A percentile compares a stretch with the other conserved stretches of the same genome.
These are phyloP conservation scores for Metschnikowia koreensis DNA, from an alignment of 805 yeast species.

Conservation along the genomic window DNA sequence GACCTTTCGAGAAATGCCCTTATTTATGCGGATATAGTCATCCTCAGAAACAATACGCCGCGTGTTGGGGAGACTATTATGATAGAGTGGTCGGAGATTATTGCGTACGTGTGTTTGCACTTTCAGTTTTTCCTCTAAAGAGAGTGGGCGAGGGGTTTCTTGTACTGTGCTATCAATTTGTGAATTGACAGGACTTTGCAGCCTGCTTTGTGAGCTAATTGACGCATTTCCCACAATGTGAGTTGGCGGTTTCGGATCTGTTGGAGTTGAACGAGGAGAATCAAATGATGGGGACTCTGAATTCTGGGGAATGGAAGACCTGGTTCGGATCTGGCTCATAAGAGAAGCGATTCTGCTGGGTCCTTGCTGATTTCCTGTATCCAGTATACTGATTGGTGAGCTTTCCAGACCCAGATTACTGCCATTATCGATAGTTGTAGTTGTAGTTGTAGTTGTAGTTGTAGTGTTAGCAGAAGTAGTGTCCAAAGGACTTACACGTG, in stretches of 20 bases:
- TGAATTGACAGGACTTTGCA: background rate
- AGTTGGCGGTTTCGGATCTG: background rate
- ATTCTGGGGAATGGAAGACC: background rate
- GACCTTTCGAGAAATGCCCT: slow-evolving; percentile 56
- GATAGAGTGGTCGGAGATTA: slow-evolving; percentile 49
- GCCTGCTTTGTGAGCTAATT: background rate
- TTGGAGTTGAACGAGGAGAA: background rate
- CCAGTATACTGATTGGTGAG: too few relatives aligned
- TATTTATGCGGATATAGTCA: slow-evolving; percentile 59
- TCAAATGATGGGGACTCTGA: background rate
- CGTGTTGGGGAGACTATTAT: slow-evolving; percentile 9
- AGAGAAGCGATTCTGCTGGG: slow-evolving; percentile 19
- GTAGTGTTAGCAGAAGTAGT: background rate
- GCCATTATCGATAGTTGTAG: background rate
- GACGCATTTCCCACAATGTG: background rate
- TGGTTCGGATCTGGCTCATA: slow-evolving; percentile 22
- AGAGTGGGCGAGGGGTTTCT: slow-evolving; percentile 13
- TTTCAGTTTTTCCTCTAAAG: slow-evolving; percentile 47
- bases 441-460: background rate
- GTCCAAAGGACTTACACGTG: background rate
- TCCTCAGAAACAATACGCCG: slow-evolving; percentile 27
- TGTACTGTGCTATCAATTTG: background rate
- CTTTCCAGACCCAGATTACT: too few relatives aligned
- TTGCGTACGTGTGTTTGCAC: slow-evolving; percentile 59
- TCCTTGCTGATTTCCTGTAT: background rate